Percentiles rank a stretch among this genome's conserved stretches.
Conservation (phyloP, 345 rosid genomes). For the Murraya paniculata region DNA sequence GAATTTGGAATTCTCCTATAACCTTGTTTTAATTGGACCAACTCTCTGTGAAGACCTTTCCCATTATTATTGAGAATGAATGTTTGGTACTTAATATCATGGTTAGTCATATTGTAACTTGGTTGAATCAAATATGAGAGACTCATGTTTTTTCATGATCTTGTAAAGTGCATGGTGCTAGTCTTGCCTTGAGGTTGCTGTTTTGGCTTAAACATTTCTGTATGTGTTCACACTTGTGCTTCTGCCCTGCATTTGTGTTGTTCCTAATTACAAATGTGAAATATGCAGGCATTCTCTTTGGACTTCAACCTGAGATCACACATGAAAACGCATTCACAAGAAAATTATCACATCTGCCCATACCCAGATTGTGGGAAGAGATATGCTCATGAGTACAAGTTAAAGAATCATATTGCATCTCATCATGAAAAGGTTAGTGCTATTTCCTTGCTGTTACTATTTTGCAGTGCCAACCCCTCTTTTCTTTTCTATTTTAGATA, state of each 20-base stretch:
- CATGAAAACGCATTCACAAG: constrained; percentile 99
- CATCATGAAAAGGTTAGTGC: constrained; percentile 79
- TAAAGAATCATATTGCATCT: constrained; percentile 76
- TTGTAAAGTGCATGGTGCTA: neutral
- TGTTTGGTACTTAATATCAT: neutral
- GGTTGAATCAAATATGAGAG: neutral
- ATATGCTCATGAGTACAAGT: constrained; percentile 98
- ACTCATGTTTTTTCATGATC: neutral
- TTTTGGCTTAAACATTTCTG: constrained; percentile 2
- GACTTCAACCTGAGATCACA: constrained; percentile 97
- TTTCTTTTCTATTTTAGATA: neutral
- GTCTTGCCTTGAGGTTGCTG: neutral
- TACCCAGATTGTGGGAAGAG: constrained; percentile 91
- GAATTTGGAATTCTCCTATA: neutral
- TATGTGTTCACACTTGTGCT: neutral
- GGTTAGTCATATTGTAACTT: neutral
- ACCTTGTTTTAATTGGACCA: no score
- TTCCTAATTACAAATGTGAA: constrained; percentile 13
- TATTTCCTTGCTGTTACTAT: neutral
- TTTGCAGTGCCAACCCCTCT: neutral
- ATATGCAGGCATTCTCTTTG: constrained; percentile 88
- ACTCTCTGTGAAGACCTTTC: neutral
- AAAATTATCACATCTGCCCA: constrained; percentile 94
- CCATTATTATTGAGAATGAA: neutral
- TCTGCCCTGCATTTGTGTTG: neutral